Evolutionary conservation across 805 yeast species (phyloP), one percentile per base, ranked within the genome.

Genomic region (Nakazawaea molendinolei): DNA sequence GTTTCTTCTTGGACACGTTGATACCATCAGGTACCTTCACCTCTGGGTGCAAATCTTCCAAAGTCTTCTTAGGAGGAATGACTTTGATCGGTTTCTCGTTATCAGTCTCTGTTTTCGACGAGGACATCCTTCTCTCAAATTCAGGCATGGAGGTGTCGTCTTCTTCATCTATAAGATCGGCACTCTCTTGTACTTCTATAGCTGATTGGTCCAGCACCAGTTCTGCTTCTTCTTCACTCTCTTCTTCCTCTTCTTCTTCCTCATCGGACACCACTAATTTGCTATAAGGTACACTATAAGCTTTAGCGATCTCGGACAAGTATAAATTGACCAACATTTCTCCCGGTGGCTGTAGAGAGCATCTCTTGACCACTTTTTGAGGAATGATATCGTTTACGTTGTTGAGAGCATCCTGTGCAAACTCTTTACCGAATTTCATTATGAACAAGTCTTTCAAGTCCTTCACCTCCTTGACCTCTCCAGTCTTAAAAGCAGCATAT

Each of bases 281-380:
- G 22, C 85, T 76, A 48, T 76, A 87, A 1, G 86, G 82, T 0
- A 79, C 92, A 16, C 70, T 68, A 50, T 87, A 86, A 0, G 95
- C 83, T 34, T 66, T 66, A 1, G 95, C 95, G 42, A 86, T 86
- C 50, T 86, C 96, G 36, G 71, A 63, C 43, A 87, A 61, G 49
- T 87, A 87, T 41, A 83, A 56, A 12, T 69, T 66, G 1, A 86
- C 92, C 38, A 86, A 63, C 17, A 68, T 75, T 28, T 65, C 68
- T 4, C 69, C 55, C 1, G 95, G 95, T 5, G 92, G 76, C 36
- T 71, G 74, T 3, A 79, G 72, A 13, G 71, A 63, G 40, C 92
- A 78, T 43, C 87, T 61, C 29, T 67, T 67, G 12, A 70, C 47
- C 5, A 86, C 72, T 50, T 79, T 81, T n/a, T 69, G 75, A 0